Conservation (phyloP, 1,284 basidiomycete species). For the Schizophyllum amplum region DNA sequence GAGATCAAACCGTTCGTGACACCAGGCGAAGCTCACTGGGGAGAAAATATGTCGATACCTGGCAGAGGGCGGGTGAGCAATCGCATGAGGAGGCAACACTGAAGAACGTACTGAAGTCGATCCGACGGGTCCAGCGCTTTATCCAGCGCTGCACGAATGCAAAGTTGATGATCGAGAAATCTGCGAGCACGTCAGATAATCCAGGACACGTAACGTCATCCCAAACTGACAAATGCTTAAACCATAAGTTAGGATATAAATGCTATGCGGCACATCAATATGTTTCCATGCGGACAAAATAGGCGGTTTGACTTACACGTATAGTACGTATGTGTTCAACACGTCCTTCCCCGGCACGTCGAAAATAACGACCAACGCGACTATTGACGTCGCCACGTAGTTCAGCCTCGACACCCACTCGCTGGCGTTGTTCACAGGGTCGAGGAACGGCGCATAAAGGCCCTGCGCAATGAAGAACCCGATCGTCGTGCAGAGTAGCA, state of each 20-base stretch:
- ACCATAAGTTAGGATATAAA: slow-evolving; percentile 62
- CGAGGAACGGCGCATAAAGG: slow-evolving; percentile 55
- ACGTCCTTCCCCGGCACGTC: slow-evolving; percentile 46
- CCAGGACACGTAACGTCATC: neutral
- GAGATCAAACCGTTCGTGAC: too few species aligned
- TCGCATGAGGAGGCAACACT: neutral
- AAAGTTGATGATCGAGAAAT: slow-evolving; percentile 56
- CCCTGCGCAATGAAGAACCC: slow-evolving; percentile 59
- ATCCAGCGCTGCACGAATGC: slow-evolving; percentile 41
- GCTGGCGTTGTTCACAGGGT: slow-evolving; percentile 69
- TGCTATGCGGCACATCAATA: slow-evolving; percentile 27
- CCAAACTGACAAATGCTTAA: slow-evolving; percentile 47
- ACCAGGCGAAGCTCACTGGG: slow-evolving; percentile 32
- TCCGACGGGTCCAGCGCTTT: slow-evolving; percentile 55
- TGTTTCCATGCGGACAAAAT: slow-evolving; percentile 1
- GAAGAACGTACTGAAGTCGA: slow-evolving; percentile 62
- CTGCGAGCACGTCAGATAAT: slow-evolving; percentile 24
- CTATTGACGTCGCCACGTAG: slow-evolving; percentile 56
- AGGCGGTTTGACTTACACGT: slow-evolving; percentile 36
- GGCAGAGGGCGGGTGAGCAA: neutral
- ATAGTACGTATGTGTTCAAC: slow-evolving; percentile 52
- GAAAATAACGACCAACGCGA: slow-evolving; percentile 53
- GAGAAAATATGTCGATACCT: slow-evolving; percentile 79
- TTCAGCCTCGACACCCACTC: slow-evolving; percentile 69
- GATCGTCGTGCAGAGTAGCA: slow-evolving; percentile 53